Evolutionary conservation across 768 basidiomycete species (phyloP).

Genomic region (Naganishia randhawae): DNA sequence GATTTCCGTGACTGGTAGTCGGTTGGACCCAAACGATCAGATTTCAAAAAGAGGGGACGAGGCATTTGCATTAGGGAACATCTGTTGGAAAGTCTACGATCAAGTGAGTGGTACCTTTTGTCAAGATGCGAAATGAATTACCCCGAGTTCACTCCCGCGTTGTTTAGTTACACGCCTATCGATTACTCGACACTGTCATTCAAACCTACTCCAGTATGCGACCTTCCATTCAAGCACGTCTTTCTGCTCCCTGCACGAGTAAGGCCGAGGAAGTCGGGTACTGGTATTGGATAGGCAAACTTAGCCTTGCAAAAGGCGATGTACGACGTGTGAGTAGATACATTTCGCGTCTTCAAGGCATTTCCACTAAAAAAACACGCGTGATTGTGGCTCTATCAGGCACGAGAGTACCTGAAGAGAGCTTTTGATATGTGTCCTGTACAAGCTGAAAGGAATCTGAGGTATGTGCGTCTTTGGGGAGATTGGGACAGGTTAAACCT

Average conservation of each 20-base stretch:
- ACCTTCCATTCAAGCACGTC: constrained; percentile 19
- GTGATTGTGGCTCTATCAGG: not conserved
- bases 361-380: too few species aligned
- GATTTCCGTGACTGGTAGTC: too few species aligned
- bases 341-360: not conserved
- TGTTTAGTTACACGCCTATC: constrained; percentile 23
- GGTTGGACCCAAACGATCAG: constrained; percentile 1
- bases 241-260: constrained; percentile 25
- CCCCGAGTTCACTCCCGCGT: not conserved
- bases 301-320: constrained; percentile 26
- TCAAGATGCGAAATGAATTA: not conserved
- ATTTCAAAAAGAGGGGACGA: constrained; percentile 25
- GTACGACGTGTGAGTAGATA: constrained; percentile 23
- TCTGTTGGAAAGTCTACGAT: constrained; percentile 30
- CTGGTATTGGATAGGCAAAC: constrained; percentile 30
- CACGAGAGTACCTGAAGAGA: constrained; percentile 23
- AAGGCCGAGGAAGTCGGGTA: constrained; percentile 26
- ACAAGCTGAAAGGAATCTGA: constrained; percentile 19
- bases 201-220: constrained; percentile 23
- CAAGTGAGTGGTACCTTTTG: constrained; percentile 15
- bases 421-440: constrained; percentile 30
- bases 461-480: too few species aligned
- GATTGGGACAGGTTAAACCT: too few species aligned
- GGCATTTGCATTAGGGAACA: constrained; percentile 29
- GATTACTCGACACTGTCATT: constrained; percentile 23